These are phyloP conservation scores for Candida quercuum DNA, from an alignment of 805 yeast species.

Conservation along the genomic window DNA sequence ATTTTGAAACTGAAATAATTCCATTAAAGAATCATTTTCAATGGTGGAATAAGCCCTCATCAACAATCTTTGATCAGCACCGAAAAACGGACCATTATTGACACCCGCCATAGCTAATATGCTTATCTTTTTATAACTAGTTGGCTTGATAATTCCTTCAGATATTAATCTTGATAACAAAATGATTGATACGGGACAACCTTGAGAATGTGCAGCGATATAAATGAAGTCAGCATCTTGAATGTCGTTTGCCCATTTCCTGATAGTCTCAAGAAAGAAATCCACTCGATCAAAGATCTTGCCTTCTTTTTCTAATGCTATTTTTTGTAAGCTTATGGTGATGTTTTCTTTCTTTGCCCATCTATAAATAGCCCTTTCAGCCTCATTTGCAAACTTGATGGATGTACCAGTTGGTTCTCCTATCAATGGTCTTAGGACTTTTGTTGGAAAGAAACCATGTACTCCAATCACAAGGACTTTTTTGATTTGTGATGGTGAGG, in stretches of 20 bases:
- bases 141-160: conserved; percentile 39
- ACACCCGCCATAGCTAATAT: conserved; percentile 94
- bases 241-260: conserved; percentile 51
- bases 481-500: conserved; percentile 28
- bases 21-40: conserved; percentile 81
- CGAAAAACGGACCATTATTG: conserved; percentile 90
- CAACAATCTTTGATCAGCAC: conserved; percentile 76
- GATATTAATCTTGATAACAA: conserved; percentile 69
- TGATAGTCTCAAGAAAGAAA: conserved; percentile 66
- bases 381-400: conserved; percentile 82
- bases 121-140: conserved; percentile 42
- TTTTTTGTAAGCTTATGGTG: conserved; percentile 65
- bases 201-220: conserved; percentile 94
- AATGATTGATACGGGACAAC: conserved; percentile 85
- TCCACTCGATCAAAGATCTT: conserved; percentile 82
- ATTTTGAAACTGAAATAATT: conserved; percentile 83
- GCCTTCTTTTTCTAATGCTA: conserved; percentile 93
- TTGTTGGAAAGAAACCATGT: conserved; percentile 94
- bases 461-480: conserved; percentile 84
- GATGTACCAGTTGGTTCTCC: conserved; percentile 99
- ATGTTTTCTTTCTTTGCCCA: conserved; percentile 47
- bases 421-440: conserved; percentile 74
- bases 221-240: conserved; percentile 79
- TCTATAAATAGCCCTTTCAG: conserved; percentile 67
- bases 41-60: conserved; percentile 87